Percentiles rank a stretch among this genome's conserved stretches.
phyloP scores from a whole-genome alignment of 2,329 filamentous ascomycete genomes.

The Colletotrichum theobromicola region DNA sequence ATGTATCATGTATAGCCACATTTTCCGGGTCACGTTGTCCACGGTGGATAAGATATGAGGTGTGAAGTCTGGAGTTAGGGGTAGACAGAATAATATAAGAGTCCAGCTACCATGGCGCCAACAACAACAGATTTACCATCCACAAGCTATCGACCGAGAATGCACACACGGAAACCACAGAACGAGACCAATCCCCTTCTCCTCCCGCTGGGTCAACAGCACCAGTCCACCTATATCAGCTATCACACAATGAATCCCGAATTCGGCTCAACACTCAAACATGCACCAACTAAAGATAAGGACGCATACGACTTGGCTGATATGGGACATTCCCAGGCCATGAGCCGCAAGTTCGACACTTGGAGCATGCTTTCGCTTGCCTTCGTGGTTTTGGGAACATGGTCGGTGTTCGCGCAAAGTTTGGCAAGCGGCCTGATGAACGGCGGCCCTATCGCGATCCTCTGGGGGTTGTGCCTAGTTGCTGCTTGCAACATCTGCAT shows the following conservation, averaged over 20 bases:
- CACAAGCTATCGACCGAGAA: neutral
- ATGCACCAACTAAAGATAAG: slow-evolving; percentile 24
- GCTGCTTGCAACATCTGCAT: slow-evolving; percentile 58
- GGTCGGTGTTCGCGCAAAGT: slow-evolving; percentile 59
- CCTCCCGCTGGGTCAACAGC: neutral
- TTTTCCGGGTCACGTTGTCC: neutral
- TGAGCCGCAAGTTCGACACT: slow-evolving; percentile 53
- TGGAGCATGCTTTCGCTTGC: slow-evolving; percentile 63
- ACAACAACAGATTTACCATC: neutral
- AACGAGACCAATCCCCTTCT: neutral
- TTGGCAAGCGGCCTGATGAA: slow-evolving; percentile 52
- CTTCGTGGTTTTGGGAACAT: slow-evolving; percentile 63
- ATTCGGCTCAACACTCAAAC: neutral
- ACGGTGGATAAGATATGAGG: neutral
- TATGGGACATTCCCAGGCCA: slow-evolving; percentile 42
- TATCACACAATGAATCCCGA: neutral
- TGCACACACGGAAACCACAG: neutral
- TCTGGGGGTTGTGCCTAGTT: slow-evolving; percentile 61
- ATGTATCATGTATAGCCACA: neutral
- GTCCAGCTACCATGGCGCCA: slow-evolving; percentile 19
- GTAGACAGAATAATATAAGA: slow-evolving; percentile 2
- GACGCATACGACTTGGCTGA: slow-evolving; percentile 45
- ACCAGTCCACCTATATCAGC: neutral
- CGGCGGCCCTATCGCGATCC: slow-evolving; percentile 57
- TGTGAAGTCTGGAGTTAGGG: neutral